These are phyloP conservation scores for Alternaria ventricosa DNA, from an alignment of 2,329 filamentous ascomycete species.

Conservation along the genomic window DNA sequence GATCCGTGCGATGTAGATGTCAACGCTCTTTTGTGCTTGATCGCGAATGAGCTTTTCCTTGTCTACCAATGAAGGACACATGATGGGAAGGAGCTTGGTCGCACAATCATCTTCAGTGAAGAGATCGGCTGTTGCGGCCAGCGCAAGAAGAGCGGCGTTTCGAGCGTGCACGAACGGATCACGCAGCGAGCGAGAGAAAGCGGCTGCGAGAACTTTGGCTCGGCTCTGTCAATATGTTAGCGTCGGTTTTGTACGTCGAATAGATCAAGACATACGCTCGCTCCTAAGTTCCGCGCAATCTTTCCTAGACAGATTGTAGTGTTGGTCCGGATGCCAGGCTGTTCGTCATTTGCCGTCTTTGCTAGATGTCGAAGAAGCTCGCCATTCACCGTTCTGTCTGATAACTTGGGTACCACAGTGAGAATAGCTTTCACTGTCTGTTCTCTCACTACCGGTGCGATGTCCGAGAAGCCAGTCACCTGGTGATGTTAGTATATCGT, in stretches of 20 bases:
- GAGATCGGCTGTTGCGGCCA: slow-evolving; percentile 82
- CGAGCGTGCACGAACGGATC: slow-evolving; percentile 96
- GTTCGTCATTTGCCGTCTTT: slow-evolving; percentile 96
- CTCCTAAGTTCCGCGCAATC: slow-evolving; percentile 86
- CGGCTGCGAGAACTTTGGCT: slow-evolving; percentile 89
- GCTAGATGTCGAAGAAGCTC: slow-evolving; percentile 89
- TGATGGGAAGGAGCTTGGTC: slow-evolving; percentile 77
- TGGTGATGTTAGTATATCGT: slow-evolving; percentile 48
- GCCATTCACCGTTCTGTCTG: slow-evolving; percentile 90
- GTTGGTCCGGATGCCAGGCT: slow-evolving; percentile 95
- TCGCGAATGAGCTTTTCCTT: slow-evolving; percentile 95
- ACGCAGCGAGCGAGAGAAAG: slow-evolving; percentile 85
- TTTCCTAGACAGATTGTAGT: slow-evolving; percentile 98
- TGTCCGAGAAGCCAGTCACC: slow-evolving; percentile 93
- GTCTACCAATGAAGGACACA: slow-evolving; percentile 86
- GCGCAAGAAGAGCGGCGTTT: slow-evolving; percentile 84
- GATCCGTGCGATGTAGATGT: slow-evolving; percentile 82
- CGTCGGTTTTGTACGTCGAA: neutral
- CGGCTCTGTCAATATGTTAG: slow-evolving; percentile 63
- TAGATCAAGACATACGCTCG: slow-evolving; percentile 52
- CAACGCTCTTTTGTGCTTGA: slow-evolving; percentile 87
- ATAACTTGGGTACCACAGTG: slow-evolving; percentile 84
- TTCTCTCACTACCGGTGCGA: slow-evolving; percentile 89
- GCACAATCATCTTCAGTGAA: slow-evolving; percentile 93
- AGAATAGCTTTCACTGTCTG: slow-evolving; percentile 96